Base-by-base conservation (phyloP, 805 yeast genomes). In the Barnettozyma populi region DNA sequence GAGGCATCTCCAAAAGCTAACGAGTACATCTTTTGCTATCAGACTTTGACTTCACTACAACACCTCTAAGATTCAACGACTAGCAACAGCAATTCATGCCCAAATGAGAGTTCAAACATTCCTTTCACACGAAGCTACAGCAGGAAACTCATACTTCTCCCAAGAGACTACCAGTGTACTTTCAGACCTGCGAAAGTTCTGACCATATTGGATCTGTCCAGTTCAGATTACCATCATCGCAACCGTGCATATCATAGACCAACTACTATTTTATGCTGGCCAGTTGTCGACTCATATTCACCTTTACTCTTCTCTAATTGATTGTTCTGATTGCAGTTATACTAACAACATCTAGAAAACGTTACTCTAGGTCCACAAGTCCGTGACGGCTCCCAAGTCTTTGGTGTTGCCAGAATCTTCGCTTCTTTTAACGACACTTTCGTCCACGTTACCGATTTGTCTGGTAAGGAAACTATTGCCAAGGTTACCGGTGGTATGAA, bases 401-500 rank as follows among this genome's bases (percentile, higher is more conserved):
- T 94, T 74, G 99, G 99, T 84, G 99, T 94, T 79, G 99, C 99
- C 72, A 95, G 97, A 80, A 94, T 94, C 84, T 94, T 82, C 73
- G 99, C 99, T 70, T 95, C 99, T 61, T 90, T 90, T 84, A 94
- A 94, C 86, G 99, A 94, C 82, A 94, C 99, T 61, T 94, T 94
- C 79, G 99, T 94, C 67, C 99, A 94, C 76, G 94, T 94, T 68
- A 94, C 99, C 68, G 99, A 94, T 82, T 80, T 90, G 67, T 88
- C 98, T 68, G 99, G 99, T 78, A 94, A 92, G 78, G 99, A 95
- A 81, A 94, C 99, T 79, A 92, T 94, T 72, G 84, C 96, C 81
- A 90, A 98, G 81, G 97, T 94, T 67, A 94, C 99, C 71, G 99
- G 99, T 84, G 99, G 99, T 79, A 94, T 94, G 99, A 94, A 94